Conservation (phyloP, 2,329 filamentous ascomycete genomes). For the Colletotrichum orchidophilum region DNA sequence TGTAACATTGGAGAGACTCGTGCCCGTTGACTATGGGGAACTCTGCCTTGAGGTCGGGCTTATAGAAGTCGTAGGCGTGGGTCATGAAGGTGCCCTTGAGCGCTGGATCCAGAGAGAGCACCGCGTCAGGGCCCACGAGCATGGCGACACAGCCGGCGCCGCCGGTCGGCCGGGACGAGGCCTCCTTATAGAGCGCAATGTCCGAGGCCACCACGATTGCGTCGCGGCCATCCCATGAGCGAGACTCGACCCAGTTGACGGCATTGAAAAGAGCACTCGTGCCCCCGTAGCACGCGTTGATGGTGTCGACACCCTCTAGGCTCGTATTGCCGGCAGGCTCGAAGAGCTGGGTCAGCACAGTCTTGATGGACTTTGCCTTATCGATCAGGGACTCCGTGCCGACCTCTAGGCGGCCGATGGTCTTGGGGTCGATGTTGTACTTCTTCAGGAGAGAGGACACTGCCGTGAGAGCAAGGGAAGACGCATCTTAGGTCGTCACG, state of each 20-base stretch:
- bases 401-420: slow-evolving; percentile 83
- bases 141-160: slow-evolving; percentile 83
- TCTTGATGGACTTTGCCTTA: slow-evolving; percentile 93
- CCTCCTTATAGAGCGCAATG: slow-evolving; percentile 87
- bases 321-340: slow-evolving; percentile 78
- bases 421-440: slow-evolving; percentile 82
- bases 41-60: slow-evolving; percentile 87
- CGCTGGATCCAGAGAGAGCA: slow-evolving; percentile 79
- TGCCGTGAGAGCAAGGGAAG: slow-evolving; percentile 81
- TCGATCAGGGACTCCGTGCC: slow-evolving; percentile 87
- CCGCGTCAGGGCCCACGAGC: slow-evolving; percentile 81
- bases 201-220: slow-evolving; percentile 83
- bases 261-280: slow-evolving; percentile 87
- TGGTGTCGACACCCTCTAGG: slow-evolving; percentile 82
- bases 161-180: slow-evolving; percentile 81
- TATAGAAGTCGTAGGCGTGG: slow-evolving; percentile 91
- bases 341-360: slow-evolving; percentile 87
- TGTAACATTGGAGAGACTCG: slow-evolving; percentile 85
- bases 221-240: slow-evolving; percentile 85
- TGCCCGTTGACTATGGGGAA: slow-evolving; percentile 88
- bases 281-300: slow-evolving; percentile 88
- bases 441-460: slow-evolving; percentile 81
- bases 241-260: slow-evolving; percentile 87
- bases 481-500: slow-evolving; percentile 66
- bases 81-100: slow-evolving; percentile 83